Evolutionary conservation across 306 rosid genomes (phyloP).

Genomic region (Glycyrrhiza uralensis): DNA sequence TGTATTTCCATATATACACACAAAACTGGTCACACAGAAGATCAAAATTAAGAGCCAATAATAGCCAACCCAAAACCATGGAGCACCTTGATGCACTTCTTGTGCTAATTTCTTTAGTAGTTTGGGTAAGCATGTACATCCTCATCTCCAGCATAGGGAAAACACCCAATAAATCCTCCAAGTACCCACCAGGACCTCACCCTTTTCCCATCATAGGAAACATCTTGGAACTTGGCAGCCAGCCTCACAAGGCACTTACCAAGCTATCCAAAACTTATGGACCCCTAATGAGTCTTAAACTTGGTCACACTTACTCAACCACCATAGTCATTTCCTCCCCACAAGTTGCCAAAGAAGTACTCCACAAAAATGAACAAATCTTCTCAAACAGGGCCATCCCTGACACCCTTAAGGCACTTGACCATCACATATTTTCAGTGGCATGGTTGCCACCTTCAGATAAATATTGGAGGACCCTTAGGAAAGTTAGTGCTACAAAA

Average conservation of each 20-base stretch:
- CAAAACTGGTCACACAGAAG: too few species aligned
- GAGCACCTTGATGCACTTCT: neutral
- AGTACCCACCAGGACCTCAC: neutral
- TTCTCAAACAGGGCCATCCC: neutral
- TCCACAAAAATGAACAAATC: neutral
- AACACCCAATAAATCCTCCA: neutral
- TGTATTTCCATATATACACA: too few species aligned
- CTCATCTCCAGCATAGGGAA: neutral
- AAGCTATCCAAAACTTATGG: constrained; percentile 16
- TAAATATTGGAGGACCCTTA: constrained; percentile 1
- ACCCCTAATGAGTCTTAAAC: neutral
- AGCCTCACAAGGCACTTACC: neutral
- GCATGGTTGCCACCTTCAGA: neutral
- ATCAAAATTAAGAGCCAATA: too few species aligned
- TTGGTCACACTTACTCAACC: neutral
- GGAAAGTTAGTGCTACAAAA: neutral
- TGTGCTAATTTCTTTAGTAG: neutral
- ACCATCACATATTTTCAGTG: neutral
- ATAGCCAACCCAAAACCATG: neutral
- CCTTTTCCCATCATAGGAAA: constrained; percentile 6
- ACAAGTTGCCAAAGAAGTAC: constrained; percentile 4
- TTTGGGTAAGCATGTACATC: neutral
- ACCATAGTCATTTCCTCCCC: constrained; percentile 24
- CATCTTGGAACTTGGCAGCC: neutral
- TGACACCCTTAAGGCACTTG: neutral